Conservation (phyloP, 164 flowering plant genomes). For the Dillenia suffruticosa region DNA sequence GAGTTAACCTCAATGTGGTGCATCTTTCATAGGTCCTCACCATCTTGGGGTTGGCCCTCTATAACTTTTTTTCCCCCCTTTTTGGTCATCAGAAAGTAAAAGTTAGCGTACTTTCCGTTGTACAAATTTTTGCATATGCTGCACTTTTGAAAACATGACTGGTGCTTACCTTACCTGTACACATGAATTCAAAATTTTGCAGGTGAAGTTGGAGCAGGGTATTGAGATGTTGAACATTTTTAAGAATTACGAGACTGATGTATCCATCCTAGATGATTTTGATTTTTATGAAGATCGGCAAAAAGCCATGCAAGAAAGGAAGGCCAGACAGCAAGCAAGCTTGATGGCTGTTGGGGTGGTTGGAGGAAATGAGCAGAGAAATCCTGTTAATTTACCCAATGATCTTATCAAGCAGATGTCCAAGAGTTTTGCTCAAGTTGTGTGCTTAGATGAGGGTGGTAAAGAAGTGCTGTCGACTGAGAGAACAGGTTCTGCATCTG, state of each 20-base stretch:
- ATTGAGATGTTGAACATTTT: slow-evolving; percentile 68
- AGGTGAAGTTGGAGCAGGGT: slow-evolving; percentile 81
- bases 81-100: too few relatives aligned
- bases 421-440: slow-evolving; percentile 58
- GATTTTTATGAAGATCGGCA: slow-evolving; percentile 66
- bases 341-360: slow-evolving; percentile 24
- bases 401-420: slow-evolving; percentile 51
- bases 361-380: slow-evolving; percentile 30
- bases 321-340: slow-evolving; percentile 54
- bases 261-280: slow-evolving; percentile 74
- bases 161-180: background rate
- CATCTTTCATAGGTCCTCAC: too few relatives aligned
- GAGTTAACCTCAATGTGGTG: too few relatives aligned
- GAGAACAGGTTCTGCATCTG: slow-evolving; percentile 22
- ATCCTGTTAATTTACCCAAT: slow-evolving; percentile 22
- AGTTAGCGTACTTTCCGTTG: background rate
- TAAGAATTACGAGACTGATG: slow-evolving; percentile 49
- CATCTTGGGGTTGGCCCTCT: too few relatives aligned
- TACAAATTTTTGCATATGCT: background rate
- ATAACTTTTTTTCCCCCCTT: too few relatives aligned
- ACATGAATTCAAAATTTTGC: slow-evolving; percentile 12
- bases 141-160: background rate
- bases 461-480: slow-evolving; percentile 28
- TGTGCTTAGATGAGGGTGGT: slow-evolving; percentile 42
- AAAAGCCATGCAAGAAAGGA: slow-evolving; percentile 66